phyloP scores from a whole-genome alignment of 2,329 filamentous ascomycete genomes.

The Phaeosphaeriaceae sp. region DNA sequence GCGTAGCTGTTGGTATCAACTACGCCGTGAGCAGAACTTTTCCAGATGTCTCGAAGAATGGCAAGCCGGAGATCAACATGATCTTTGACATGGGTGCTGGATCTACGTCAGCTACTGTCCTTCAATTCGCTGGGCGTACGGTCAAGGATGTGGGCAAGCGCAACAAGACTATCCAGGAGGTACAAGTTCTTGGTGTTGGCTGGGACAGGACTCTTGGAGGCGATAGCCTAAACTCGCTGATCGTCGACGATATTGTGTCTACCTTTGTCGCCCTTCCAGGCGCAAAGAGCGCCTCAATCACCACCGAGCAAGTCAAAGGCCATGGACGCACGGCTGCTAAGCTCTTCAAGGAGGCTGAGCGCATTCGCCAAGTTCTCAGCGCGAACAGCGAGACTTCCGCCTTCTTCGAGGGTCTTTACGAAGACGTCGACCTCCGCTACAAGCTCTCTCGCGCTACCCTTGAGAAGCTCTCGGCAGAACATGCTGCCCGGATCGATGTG shows the following conservation, averaged over 20 bases:
- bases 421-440: constrained; percentile 93
- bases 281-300: constrained; percentile 70
- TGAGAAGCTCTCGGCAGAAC: constrained; percentile 74
- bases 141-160: constrained; percentile 92
- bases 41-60: constrained; percentile 80
- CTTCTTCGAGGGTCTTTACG: constrained; percentile 87
- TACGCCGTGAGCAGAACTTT: constrained; percentile 93
- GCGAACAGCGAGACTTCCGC: constrained; percentile 84
- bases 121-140: constrained; percentile 86
- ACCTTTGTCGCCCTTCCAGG: constrained; percentile 73
- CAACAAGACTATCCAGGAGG: constrained; percentile 97
- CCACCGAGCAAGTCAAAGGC: constrained; percentile 67
- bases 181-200: constrained; percentile 83
- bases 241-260: constrained; percentile 86
- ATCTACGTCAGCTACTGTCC: constrained; percentile 85
- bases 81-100: constrained; percentile 98
- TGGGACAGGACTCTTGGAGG: constrained; percentile 93
- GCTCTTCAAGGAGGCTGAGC: constrained; percentile 91
- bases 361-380: constrained; percentile 85
- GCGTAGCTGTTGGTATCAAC: constrained; percentile 89
- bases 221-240: constrained; percentile 84
- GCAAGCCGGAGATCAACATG: constrained; percentile 88
- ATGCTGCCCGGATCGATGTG: constrained; percentile 71
- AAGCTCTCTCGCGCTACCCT: constrained; percentile 82
- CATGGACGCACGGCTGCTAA: constrained; percentile 89